Base-by-base conservation (phyloP, 2,329 filamentous ascomycete species). In the Diaporthe citriasiana region DNA sequence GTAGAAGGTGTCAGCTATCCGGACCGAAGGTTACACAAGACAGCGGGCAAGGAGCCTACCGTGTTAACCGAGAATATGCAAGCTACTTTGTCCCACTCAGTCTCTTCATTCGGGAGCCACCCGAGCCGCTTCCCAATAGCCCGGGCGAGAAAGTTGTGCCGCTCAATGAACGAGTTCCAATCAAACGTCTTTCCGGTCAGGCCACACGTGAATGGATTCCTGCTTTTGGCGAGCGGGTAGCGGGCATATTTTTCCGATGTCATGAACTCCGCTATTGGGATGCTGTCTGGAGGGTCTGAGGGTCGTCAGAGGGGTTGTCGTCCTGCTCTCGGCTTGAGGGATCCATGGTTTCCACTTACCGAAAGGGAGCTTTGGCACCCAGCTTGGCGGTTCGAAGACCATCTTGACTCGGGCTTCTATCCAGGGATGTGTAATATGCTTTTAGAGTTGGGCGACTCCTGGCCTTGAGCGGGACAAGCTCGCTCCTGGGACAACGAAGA, bases 41-140 rank as follows among this genome's bases (percentile, higher is more conserved):
- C 9, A 27, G 12, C 2, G 25, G 40, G 56, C 56, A 33, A 25
- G 3, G 17, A 13, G 53, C 22, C 88, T 83, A 94, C 93, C 40
- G 94, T 94, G 81, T 97, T 97, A 74, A 95, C 83, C n/a, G 92
- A 92, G 83, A 94, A 97, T 38, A 95, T 85, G 6, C 87, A 92
- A 63, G 94, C 85, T 33, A 95, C 93, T 82, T 95, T 95, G 79
- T 97, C 94, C 92, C 93, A 97, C 81, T 95, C 93, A 0, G 90
- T 90, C 17, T 93, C 94, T 73, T 90, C 82, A 77, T 94, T 92
- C 10, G 93, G 90, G 59, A 88, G 82, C 88, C 94, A 95, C 56
- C 90, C 91, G 74, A 97, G 88, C 76, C 94, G 90, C 80, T 93
- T 91, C 53, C 89, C 88, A 45, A 97, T 84, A 30, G 89, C 92